These are phyloP conservation scores for Leccinellum rugosiceps DNA, from an alignment of 768 basidiomycete genomes.

Conservation along the genomic window DNA sequence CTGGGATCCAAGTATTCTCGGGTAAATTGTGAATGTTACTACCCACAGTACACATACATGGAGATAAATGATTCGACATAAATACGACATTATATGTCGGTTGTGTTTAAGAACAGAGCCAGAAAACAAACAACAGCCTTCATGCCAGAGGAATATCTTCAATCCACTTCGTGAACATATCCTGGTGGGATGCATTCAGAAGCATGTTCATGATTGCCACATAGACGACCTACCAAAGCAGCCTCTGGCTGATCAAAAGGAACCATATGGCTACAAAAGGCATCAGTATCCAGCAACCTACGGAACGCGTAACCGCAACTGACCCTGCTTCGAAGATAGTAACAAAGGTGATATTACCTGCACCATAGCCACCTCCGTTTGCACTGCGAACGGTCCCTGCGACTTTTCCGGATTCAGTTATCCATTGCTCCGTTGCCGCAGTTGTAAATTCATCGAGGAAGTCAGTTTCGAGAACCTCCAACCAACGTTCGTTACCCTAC, in stretches of 20 bases:
- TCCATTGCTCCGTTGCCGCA: conserved; percentile 53
- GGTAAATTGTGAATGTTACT: neutral
- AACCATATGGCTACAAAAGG: conserved; percentile 74
- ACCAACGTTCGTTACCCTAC: conserved; percentile 78
- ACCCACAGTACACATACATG: neutral
- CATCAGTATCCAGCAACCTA: conserved; percentile 1
- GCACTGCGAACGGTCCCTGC: conserved; percentile 72
- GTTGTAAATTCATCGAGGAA: conserved; percentile 60
- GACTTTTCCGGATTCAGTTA: conserved; percentile 48
- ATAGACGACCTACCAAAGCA: conserved; percentile 53
- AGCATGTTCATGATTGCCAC: neutral
- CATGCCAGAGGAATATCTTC: conserved; percentile 45
- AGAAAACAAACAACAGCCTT: neutral
- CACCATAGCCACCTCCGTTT: conserved; percentile 57
- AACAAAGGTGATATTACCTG: conserved; percentile 86
- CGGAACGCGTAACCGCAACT: conserved; percentile 21
- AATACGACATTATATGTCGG: neutral
- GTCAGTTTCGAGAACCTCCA: conserved; percentile 56
- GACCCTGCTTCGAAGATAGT: conserved; percentile 78
- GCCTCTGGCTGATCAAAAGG: conserved; percentile 89
- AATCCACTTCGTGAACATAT: conserved; percentile 61
- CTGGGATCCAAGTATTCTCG: neutral
- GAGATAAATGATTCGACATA: neutral
- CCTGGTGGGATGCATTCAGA: conserved; percentile 34
- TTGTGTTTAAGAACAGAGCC: neutral